Percentiles rank a stretch among this genome's conserved stretches.
Conservation (phyloP, 2,329 filamentous ascomycete species). For the Ophiostoma perfectum region DNA sequence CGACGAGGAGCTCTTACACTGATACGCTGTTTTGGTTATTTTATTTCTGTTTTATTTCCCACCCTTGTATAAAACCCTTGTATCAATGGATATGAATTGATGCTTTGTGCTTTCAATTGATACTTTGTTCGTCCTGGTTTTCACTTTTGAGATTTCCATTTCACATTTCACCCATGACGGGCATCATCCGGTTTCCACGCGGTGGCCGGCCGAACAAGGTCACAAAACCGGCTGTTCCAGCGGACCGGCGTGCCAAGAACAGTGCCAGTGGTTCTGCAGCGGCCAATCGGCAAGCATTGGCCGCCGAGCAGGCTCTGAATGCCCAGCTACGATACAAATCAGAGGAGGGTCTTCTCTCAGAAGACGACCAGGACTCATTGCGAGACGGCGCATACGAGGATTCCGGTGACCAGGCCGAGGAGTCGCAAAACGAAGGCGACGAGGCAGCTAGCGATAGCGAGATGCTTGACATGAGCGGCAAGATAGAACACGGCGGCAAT, state of each 20-base stretch:
- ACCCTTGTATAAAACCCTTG: no score
- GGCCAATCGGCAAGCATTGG: constrained; percentile 20
- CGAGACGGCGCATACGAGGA: neutral
- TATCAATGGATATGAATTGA: no score
- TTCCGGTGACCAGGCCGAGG: neutral
- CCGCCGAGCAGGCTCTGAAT: constrained; percentile 21
- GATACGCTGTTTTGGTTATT: no score
- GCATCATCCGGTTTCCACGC: constrained; percentile 36
- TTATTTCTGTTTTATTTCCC: no score
- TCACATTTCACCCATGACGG: constrained; percentile 31
- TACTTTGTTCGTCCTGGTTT: no score
- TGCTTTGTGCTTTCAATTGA: no score
- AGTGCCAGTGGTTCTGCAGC: constrained; percentile 18
- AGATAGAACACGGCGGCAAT: no score
- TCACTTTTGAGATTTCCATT: neutral
- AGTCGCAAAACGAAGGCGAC: neutral
- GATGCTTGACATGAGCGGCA: neutral
- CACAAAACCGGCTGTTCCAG: constrained; percentile 35
- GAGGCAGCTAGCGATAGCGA: neutral
- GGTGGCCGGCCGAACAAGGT: constrained; percentile 41
- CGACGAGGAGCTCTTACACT: no score
- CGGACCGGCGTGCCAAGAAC: neutral
- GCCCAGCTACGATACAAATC: neutral
- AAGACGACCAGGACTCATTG: neutral
- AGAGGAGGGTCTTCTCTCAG: neutral